Conservation (phyloP, 805 yeast genomes). For the Dipodascus geniculatus region DNA sequence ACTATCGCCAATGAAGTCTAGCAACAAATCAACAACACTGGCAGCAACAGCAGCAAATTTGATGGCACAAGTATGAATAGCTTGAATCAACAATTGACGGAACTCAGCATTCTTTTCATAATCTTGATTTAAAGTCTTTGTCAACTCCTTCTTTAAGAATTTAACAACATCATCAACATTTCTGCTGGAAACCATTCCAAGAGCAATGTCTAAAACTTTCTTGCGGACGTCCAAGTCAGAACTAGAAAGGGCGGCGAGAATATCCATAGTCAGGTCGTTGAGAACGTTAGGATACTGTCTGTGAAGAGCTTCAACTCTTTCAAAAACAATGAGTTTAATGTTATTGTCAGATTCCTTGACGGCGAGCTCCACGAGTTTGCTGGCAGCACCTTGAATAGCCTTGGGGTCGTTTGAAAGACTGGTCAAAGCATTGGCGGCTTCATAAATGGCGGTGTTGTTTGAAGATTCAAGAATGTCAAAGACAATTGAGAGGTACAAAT, state of each 20-base stretch:
- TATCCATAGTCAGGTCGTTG: conserved; percentile 74
- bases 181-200: conserved; percentile 69
- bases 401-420: conserved; percentile 45
- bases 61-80: conserved; percentile 83
- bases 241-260: conserved; percentile 72
- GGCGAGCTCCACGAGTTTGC: conserved; percentile 78
- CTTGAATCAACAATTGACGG: conserved; percentile 75
- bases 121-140: conserved; percentile 50
- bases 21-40: conserved; percentile 73
- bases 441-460: conserved; percentile 69
- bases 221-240: conserved; percentile 87
- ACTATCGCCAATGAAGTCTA: conserved; percentile 78
- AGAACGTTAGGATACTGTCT: conserved; percentile 67
- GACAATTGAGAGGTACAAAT: conserved; percentile 61
- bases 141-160: conserved; percentile 82
- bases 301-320: conserved; percentile 69
- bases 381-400: conserved; percentile 66
- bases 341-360: conserved; percentile 91
- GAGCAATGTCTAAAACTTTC: conserved; percentile 76
- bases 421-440: conserved; percentile 77
- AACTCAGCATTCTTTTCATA: conserved; percentile 80
- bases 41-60: conserved; percentile 85
- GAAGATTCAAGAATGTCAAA: conserved; percentile 61
- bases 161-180: conserved; percentile 91
- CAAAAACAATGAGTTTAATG: conserved; percentile 84